phyloP scores from a whole-genome alignment of 2,329 filamentous ascomycete genomes.

The Cladosporium sp. region DNA sequence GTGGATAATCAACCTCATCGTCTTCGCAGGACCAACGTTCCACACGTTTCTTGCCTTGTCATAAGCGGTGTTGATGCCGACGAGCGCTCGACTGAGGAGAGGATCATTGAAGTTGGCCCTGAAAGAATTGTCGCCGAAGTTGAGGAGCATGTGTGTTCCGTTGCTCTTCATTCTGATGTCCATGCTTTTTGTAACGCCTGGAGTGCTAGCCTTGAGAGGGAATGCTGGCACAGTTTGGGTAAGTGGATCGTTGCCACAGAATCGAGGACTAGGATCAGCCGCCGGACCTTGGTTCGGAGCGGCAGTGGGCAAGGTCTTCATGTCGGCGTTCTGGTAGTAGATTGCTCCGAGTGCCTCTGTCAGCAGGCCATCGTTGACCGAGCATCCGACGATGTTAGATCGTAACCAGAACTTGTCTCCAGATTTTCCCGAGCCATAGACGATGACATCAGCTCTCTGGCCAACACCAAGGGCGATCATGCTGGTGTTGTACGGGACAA shows the following conservation, averaged over 20 bases:
- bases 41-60: not conserved
- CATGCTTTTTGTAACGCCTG: not conserved
- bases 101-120: conserved; percentile 9
- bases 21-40: not conserved
- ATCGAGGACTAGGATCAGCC: conserved; percentile 16
- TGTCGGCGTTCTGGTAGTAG: conserved; percentile 60
- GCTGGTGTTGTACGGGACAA: conserved; percentile 33
- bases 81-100: not conserved
- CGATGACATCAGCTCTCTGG: conserved; percentile 47
- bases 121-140: conserved; percentile 6
- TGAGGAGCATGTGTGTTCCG: not conserved
- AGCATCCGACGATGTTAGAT: conserved; percentile 30
- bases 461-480: conserved; percentile 53
- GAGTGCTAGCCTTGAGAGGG: conserved; percentile 19
- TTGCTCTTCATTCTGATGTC: conserved; percentile 3
- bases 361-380: conserved; percentile 40
- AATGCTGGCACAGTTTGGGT: conserved; percentile 18
- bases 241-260: conserved; percentile 21
- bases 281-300: conserved; percentile 20
- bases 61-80: not conserved
- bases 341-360: conserved; percentile 57
- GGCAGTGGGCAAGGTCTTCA: conserved; percentile 26
- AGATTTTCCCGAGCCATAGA: conserved; percentile 31
- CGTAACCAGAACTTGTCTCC: conserved; percentile 34
- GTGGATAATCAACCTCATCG: not conserved